Evolutionary conservation across 73 alveolate genomes (phyloP).

Genomic region (Tetrahymena thermophila): DNA sequence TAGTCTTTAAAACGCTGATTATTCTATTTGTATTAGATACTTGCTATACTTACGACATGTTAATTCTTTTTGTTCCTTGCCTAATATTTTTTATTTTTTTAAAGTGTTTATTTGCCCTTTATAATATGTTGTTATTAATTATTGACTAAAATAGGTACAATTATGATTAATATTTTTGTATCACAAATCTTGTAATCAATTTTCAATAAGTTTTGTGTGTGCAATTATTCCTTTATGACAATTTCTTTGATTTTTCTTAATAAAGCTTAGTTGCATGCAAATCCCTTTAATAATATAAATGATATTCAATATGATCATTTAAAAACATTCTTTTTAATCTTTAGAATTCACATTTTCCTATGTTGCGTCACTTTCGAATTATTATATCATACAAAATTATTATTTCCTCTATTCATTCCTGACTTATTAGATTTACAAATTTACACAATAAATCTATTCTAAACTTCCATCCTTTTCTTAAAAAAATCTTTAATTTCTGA

Average conservation of each 20-base stretch:
- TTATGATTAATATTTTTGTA: background rate
- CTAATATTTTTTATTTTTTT: background rate
- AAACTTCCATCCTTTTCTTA: too few species aligned
- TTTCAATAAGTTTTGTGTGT: background rate
- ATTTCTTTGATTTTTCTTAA: background rate
- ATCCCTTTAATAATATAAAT: background rate
- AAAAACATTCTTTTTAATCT: background rate
- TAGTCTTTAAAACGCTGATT: background rate
- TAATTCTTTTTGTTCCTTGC: background rate
- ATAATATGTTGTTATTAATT: background rate
- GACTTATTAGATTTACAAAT: background rate
- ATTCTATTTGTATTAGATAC: background rate
- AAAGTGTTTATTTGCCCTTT: background rate
- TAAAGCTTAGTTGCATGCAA: background rate
- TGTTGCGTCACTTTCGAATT: background rate
- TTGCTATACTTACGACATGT: background rate
- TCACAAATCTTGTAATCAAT: background rate
- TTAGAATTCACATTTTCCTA: background rate
- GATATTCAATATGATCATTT: background rate
- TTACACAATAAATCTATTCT: background rate
- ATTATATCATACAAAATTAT: background rate
- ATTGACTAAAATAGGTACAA: background rate
- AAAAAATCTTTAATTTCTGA: background rate
- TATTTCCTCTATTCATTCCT: background rate
- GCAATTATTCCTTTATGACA: background rate